Evolutionary conservation across 2,329 filamentous ascomycete genomes (phyloP).

Genomic region (Exophiala phaeomuriformis): DNA sequence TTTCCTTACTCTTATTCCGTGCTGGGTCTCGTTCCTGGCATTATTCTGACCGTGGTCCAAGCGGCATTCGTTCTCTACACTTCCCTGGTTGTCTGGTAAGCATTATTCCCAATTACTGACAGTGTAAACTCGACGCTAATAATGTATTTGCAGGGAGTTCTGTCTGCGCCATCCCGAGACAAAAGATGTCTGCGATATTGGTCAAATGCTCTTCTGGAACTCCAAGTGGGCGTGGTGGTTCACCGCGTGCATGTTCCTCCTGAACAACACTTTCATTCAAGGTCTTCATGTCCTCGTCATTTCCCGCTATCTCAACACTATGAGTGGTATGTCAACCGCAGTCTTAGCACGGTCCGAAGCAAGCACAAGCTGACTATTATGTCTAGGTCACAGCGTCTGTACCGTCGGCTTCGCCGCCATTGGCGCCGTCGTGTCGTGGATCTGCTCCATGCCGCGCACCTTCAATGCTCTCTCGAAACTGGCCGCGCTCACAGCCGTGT

Average conservation of each 20-base stretch:
- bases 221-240: conserved; percentile 63
- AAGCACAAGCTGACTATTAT: background rate
- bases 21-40: conserved; percentile 74
- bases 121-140: conserved; percentile 6
- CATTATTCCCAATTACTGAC: conserved; percentile 23
- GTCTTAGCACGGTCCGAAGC: background rate
- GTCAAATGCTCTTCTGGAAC: conserved; percentile 89
- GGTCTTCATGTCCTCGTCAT: conserved; percentile 32
- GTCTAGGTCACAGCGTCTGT: conserved; percentile 56
- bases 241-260: conserved; percentile 76
- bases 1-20: conserved; percentile 90
- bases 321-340: conserved; percentile 16
- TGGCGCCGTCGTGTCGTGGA: conserved; percentile 65
- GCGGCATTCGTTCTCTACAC: conserved; percentile 78
- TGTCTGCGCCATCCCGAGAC: conserved; percentile 86
- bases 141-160: conserved; percentile 59
- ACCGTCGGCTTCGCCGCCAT: conserved; percentile 75
- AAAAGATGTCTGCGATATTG: conserved; percentile 87
- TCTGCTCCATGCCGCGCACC: conserved; percentile 76
- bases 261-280: conserved; percentile 92
- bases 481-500: conserved; percentile 70
- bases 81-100: conserved; percentile 57
- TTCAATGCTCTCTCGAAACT: conserved; percentile 73
- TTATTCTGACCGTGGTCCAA: conserved; percentile 74
- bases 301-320: conserved; percentile 25